A percentile compares a stretch with the other conserved stretches of the same genome.
phyloP scores from a whole-genome alignment of 495 filamentous ascomycete species.

The Extremus antarcticus region DNA sequence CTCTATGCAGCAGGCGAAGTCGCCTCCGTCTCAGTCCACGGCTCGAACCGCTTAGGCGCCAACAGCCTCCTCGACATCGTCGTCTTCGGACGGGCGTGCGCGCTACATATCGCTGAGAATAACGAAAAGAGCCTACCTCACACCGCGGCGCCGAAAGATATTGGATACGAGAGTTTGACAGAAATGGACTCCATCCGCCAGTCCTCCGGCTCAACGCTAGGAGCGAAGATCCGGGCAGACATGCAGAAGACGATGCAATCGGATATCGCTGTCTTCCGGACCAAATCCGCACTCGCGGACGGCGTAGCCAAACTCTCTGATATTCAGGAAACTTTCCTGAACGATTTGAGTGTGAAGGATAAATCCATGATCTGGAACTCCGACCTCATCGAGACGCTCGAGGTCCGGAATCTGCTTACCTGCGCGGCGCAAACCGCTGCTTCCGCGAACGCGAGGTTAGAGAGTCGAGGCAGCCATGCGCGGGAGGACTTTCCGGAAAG shows the following conservation, averaged over 20 bases:
- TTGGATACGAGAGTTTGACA: constrained; percentile 74
- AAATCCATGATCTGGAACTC: constrained; percentile 99
- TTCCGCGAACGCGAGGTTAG: constrained; percentile 78
- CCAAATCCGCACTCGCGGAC: constrained; percentile 77
- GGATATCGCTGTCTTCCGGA: constrained; percentile 94
- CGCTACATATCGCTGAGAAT: constrained; percentile 87
- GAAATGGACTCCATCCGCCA: constrained; percentile 78
- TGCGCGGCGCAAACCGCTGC: constrained; percentile 90
- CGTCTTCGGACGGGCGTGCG: constrained; percentile 93
- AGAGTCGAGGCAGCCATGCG: constrained; percentile 89
- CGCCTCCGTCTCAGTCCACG: constrained; percentile 94
- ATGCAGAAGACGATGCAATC: constrained; percentile 99
- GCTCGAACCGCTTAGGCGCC: constrained; percentile 90
- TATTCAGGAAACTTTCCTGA: constrained; percentile 66
- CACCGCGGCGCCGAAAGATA: constrained; percentile 65
- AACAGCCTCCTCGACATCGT: constrained; percentile 96
- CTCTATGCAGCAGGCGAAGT: constrained; percentile 95
- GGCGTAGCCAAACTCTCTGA: constrained; percentile 70
- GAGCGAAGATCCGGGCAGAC: constrained; percentile 71
- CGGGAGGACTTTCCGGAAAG: constrained; percentile 90
- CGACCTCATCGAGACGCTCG: constrained; percentile 88
- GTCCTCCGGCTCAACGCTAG: constrained; percentile 72
- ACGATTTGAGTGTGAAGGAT: constrained; percentile 84
- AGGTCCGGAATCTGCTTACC: constrained; percentile 84
- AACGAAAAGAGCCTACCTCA: constrained; percentile 68